A percentile compares a stretch with the other conserved stretches of the same genome.
Evolutionary conservation across 768 basidiomycete genomes (phyloP).

Genomic region (Amanita polypyramis): DNA sequence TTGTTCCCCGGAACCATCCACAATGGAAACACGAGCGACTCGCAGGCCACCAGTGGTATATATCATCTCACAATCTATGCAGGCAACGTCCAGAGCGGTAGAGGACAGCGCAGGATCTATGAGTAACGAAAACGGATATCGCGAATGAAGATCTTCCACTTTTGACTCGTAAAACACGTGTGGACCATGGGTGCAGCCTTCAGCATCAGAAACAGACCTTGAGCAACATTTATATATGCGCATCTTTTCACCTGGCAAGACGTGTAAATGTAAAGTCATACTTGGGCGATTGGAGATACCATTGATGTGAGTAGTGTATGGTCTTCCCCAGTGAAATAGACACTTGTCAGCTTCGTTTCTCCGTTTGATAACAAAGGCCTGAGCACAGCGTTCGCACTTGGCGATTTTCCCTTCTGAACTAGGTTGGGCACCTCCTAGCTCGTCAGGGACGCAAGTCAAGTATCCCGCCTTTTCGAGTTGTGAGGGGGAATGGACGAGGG

Average conservation of each 20-base stretch:
- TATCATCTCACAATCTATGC: conserved; percentile 95
- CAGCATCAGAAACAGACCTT: conserved; percentile 39
- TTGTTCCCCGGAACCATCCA: conserved; percentile 63
- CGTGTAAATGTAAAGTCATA: conserved; percentile 6
- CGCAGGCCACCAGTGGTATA: conserved; percentile 91
- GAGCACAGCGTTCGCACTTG: conserved; percentile 74
- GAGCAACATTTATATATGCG: conserved; percentile 77
- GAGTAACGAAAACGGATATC: conserved; percentile 60
- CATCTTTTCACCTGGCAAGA: conserved; percentile 47
- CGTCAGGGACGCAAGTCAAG: conserved; percentile 54
- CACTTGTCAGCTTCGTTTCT: conserved; percentile 53
- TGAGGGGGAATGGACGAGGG: conserved; percentile 46
- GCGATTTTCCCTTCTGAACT: conserved; percentile 48
- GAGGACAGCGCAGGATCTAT: conserved; percentile 16
- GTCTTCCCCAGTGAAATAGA: conserved; percentile 75
- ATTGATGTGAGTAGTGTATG: conserved; percentile 47
- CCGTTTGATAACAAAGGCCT: conserved; percentile 58
- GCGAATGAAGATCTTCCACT: conserved; percentile 53
- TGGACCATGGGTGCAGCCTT: conserved; percentile 67
- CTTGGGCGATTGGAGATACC: conserved; percentile 29
- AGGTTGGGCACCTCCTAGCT: conserved; percentile 53
- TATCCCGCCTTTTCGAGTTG: conserved; percentile 63
- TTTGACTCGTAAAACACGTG: conserved; percentile 88
- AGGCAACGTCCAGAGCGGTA: conserved; percentile 61
- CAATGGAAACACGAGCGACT: conserved; percentile 82